phyloP scores from a whole-genome alignment of 768 basidiomycete species.

The Ephemerocybe angulata region DNA sequence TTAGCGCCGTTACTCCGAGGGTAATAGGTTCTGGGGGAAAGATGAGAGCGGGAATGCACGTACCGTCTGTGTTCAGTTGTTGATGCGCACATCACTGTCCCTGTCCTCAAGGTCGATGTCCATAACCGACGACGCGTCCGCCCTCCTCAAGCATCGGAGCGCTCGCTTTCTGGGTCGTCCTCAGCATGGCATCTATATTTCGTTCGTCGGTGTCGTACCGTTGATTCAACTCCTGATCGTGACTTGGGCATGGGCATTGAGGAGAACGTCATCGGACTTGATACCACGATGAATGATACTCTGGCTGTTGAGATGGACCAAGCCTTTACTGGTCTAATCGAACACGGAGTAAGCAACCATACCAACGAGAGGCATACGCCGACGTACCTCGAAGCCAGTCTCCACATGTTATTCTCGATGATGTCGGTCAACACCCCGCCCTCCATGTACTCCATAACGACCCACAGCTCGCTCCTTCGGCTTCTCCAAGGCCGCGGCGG shows the following conservation, averaged over 20 bases:
- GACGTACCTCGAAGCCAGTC: slow-evolving; percentile 83
- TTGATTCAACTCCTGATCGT: slow-evolving; percentile 99
- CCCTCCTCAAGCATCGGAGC: too few relatives aligned
- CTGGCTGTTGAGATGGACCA: slow-evolving; percentile 89
- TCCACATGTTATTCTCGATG: slow-evolving; percentile 97
- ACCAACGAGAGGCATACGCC: neutral
- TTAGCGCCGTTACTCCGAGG: too few relatives aligned
- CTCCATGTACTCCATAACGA: slow-evolving; percentile 99
- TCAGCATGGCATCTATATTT: too few relatives aligned
- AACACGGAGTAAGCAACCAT: neutral
- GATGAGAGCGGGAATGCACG: too few relatives aligned
- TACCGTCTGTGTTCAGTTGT: too few relatives aligned
- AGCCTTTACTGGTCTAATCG: slow-evolving; percentile 85
- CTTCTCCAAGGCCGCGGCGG: slow-evolving; percentile 72
- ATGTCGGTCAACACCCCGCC: slow-evolving; percentile 96
- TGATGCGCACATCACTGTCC: too few relatives aligned
- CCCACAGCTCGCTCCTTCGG: slow-evolving; percentile 90
- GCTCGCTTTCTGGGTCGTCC: too few relatives aligned
- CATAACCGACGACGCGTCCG: too few relatives aligned
- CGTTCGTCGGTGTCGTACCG: too few relatives aligned
- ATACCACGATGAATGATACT: slow-evolving; percentile 97
- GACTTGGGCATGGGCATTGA: slow-evolving; percentile 88
- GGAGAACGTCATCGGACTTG: slow-evolving; percentile 93
- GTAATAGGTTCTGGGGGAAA: too few relatives aligned
- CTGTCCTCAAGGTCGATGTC: too few relatives aligned